Percentiles rank a stretch among this genome's conserved stretches.
Evolutionary conservation across 306 rosid genomes (phyloP).

Genomic region (Medicago truncatula): DNA sequence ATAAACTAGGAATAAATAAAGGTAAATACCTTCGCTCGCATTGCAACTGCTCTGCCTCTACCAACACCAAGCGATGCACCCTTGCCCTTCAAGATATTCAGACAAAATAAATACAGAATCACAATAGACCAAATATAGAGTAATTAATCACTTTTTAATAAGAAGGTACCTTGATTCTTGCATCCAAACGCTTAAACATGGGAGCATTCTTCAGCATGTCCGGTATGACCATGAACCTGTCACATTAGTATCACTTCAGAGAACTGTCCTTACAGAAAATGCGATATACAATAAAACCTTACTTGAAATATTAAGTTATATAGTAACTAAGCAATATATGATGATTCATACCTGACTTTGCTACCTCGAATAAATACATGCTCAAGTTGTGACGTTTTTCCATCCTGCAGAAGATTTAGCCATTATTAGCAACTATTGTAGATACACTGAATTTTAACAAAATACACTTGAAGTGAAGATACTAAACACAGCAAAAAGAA

Average conservation of each 20-base stretch:
- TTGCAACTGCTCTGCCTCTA: slow-evolving; percentile 98
- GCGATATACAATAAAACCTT: background rate
- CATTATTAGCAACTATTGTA: slow-evolving; percentile 34
- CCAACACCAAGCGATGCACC: slow-evolving; percentile 99
- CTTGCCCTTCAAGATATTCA: slow-evolving; percentile 77
- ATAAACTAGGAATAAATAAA: background rate
- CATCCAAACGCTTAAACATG: slow-evolving; percentile 98
- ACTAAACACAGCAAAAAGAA: background rate
- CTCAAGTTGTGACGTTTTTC: slow-evolving; percentile 94
- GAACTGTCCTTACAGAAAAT: slow-evolving; percentile 18
- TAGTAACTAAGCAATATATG: slow-evolving; percentile 9
- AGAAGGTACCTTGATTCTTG: slow-evolving; percentile 81
- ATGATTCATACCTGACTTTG: slow-evolving; percentile 85
- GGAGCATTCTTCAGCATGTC: slow-evolving; percentile 99
- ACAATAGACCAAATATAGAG: background rate
- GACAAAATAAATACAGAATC: slow-evolving; percentile 31
- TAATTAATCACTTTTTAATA: slow-evolving; percentile 1
- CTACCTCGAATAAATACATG: slow-evolving; percentile 98
- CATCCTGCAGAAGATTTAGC: slow-evolving; percentile 63
- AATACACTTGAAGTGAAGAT: slow-evolving; percentile 6
- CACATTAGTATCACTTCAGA: slow-evolving; percentile 31
- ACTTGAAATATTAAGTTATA: slow-evolving; percentile 4
- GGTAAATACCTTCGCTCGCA: slow-evolving; percentile 84
- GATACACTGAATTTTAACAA: slow-evolving; percentile 22
- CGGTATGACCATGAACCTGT: slow-evolving; percentile 97